phyloP scores from a whole-genome alignment of 1,284 basidiomycete genomes.

The Austroboletus novae-zelandiae region DNA sequence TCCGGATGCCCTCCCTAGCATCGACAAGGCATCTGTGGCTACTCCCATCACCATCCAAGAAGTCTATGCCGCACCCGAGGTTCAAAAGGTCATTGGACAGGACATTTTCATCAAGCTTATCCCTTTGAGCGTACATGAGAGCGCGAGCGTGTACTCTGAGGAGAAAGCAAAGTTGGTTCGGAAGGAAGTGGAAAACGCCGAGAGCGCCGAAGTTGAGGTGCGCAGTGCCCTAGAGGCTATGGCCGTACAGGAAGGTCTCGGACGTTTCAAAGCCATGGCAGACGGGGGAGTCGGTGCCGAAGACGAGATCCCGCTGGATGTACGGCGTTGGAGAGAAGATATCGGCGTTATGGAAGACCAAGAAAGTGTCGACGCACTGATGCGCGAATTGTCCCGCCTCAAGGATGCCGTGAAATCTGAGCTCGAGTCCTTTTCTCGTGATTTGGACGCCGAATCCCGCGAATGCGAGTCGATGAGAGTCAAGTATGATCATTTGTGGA shows the following conservation, averaged over 20 bases:
- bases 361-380: constrained; percentile 62
- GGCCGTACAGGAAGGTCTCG: constrained; percentile 77
- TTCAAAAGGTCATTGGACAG: constrained; percentile 92
- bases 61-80: constrained; percentile 87
- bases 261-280: constrained; percentile 73
- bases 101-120: constrained; percentile 90
- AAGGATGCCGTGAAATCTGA: constrained; percentile 62
- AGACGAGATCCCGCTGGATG: constrained; percentile 72
- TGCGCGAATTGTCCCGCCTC: constrained; percentile 62
- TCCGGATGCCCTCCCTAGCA: constrained; percentile 73
- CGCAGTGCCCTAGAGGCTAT: constrained; percentile 81
- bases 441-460: constrained; percentile 75
- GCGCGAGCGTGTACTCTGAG: constrained; percentile 94
- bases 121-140: constrained; percentile 94
- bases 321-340: constrained; percentile 78
- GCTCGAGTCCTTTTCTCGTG: constrained; percentile 56
- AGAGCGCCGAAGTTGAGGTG: constrained; percentile 80
- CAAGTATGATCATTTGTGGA: constrained; percentile 86
- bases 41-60: constrained; percentile 90
- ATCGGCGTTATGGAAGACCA: constrained; percentile 63
- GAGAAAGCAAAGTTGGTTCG: constrained; percentile 98
- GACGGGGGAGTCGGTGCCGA: constrained; percentile 68
- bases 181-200: constrained; percentile 84
- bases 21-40: constrained; percentile 81
- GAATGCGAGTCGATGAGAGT: constrained; percentile 86